Base-by-base conservation (phyloP, 75 land plant genomes). In the Ceratopteris richardii region DNA sequence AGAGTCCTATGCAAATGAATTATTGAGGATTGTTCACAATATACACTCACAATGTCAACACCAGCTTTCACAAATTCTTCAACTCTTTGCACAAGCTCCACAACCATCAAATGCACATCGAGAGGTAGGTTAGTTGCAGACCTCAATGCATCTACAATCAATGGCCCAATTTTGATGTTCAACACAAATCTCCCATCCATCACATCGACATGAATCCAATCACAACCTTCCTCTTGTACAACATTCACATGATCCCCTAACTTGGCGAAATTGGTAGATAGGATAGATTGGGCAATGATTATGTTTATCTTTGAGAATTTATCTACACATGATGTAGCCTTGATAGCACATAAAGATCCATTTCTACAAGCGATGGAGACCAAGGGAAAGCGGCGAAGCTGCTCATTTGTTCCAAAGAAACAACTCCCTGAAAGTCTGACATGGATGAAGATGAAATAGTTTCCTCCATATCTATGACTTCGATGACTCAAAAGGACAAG, bases 121-220 rank as follows among this genome's bases (percentile, higher is more conserved):
- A 92, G 64, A 42, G 97, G 97, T 21, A 92, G 79, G 62, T 92
- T 85, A 54, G 97, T 92, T 31, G 88, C 75, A 30, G 97, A 95
- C 54, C 97, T 80, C 73, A 92, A 72, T 17, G 97, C 95, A 74
- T 74, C 96, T 59, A 92, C 97, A 21, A 92, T 68, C 59, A 92
- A 80, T 51, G 97, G 97, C 39, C 97, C 97, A 76, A 92, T 92
- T 24, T 95, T 92, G 53, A 92, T 92, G 58, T 92, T 92, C 18
- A 95, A 95, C 31, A 92, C 97, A 72, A 92, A 92, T 4, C 97
- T 84, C 9, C 97, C 97, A 77, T 92, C 97, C 97, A 92, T 92
- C 13, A 92, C 97, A 75, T 92, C 97, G 29, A 92, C 96, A 83
- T 92, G 97, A 52, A 92, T 85, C 97, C 97, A 92, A 69, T 92